Conservation (phyloP, 805 yeast species). For the Candida lessepsii region DNA sequence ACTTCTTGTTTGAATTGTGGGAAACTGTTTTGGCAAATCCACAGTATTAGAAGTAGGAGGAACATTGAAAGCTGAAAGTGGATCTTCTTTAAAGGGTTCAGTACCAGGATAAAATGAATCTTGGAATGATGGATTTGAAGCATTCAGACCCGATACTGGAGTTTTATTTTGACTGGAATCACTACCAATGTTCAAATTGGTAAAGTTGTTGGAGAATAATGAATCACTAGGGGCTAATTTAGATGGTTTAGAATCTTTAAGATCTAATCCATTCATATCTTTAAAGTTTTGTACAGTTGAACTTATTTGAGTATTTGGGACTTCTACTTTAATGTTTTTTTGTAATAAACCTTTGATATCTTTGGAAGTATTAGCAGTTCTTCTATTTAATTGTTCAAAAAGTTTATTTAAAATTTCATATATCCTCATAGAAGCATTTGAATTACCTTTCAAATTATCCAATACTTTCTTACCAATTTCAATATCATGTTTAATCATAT, state of each 20-base stretch:
- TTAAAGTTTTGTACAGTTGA: constrained; percentile 14
- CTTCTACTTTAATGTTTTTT: neutral
- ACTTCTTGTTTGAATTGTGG: constrained; percentile 2
- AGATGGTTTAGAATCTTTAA: neutral
- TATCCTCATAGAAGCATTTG: constrained; percentile 77
- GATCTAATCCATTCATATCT: constrained; percentile 11
- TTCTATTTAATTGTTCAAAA: constrained; percentile 73
- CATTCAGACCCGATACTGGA: neutral
- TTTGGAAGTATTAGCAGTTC: constrained; percentile 53
- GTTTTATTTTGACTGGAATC: too few relatives aligned
- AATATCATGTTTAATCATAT: constrained; percentile 73
- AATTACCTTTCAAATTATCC: constrained; percentile 65
- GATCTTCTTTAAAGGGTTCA: neutral
- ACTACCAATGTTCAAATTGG: neutral
- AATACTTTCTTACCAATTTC: constrained; percentile 77
- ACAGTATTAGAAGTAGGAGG: neutral
- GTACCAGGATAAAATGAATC: neutral
- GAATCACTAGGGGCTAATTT: neutral
- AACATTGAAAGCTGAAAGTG: neutral
- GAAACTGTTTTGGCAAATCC: too few relatives aligned
- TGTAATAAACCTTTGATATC: constrained; percentile 12
- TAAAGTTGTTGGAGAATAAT: neutral
- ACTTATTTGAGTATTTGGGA: constrained; percentile 12
- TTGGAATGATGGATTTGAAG: neutral
- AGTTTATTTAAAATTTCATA: constrained; percentile 76